Evolutionary conservation across 176 grass and related monocot species (phyloP), one percentile per base, ranked within the genome.

Genomic region (Cenchrus purpureus): DNA sequence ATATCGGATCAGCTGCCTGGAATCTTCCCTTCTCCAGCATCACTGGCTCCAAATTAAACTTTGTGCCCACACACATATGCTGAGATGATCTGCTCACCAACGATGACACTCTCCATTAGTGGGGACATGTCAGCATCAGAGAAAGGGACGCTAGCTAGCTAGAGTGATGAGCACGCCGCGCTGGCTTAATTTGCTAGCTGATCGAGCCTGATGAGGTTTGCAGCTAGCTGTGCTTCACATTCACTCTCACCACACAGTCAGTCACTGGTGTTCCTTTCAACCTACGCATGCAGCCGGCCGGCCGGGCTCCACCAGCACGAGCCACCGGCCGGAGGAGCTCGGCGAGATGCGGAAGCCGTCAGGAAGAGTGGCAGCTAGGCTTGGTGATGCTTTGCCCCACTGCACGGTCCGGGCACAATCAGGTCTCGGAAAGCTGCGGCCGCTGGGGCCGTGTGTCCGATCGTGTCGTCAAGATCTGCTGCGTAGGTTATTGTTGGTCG

Each of bases 401-500:
- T 4, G 37, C 37, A 20, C 11, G 55, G 6, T 78, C 19, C 42
- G 75, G 22, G 12, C 20, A 56, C 74, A 78, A 78, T 78, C 56
- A 14, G 56, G 20, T 15, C 40, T 78, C 44, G 37, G 22, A 78
- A 78, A 46, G 75, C 56, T 78, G 75, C 55, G 4, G 42, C 3
- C 11, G 17, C 7, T 22, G 75, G 54, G 56, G 8, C 75, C 75
- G 13, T 78, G 28, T 58, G 75, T 62, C 75, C 16, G 56, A 78
- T 62, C 56, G 59, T 78, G 75, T 78, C 59, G 75, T 78, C 59
- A 78, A 57, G 74, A 77, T 77, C 74, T 77, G 56, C 56, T 5
- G 43, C 49, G 49, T 46, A 60, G 17, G 54, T 77, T 5, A 17
- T 11, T 34, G 17, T 40, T 40, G 37, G 37, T 40, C 37, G 37